Percentiles rank a stretch among this genome's conserved stretches.
These are phyloP conservation scores for Rubia yunnanensis DNA, from an alignment of 257 asterid species.

Conservation along the genomic window DNA sequence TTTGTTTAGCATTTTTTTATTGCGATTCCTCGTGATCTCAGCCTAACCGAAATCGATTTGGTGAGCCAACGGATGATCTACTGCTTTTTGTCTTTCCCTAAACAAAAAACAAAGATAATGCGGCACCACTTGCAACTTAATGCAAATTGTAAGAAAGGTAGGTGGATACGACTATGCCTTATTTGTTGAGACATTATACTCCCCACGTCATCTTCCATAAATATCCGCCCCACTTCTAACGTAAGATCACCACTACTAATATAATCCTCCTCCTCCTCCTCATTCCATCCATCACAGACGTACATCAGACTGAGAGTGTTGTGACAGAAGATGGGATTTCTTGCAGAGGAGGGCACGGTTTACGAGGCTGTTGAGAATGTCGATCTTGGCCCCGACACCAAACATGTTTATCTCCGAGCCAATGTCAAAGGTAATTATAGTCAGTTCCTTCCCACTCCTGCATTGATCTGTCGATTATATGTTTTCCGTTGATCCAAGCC, in stretches of 20 bases:
- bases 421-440: constrained; percentile 78
- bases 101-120: neutral
- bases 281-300: neutral
- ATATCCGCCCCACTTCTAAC: neutral
- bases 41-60: neutral
- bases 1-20: neutral
- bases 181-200: neutral
- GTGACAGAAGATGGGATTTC: constrained; percentile 7
- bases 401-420: constrained; percentile 52
- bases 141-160: neutral
- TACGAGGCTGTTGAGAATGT: constrained; percentile 53
- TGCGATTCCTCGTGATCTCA: neutral
- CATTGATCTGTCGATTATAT: too few species aligned
- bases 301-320: neutral
- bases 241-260: neutral
- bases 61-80: neutral
- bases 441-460: too few species aligned
- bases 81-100: neutral
- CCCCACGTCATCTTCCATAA: neutral
- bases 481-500: too few species aligned
- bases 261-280: too few species aligned
- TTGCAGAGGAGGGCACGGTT: constrained; percentile 43
- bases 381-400: constrained; percentile 61
- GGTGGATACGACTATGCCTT: neutral
- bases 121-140: neutral